phyloP scores from a whole-genome alignment of 2,329 filamentous ascomycete species.

The Colletotrichum sansevieriae region DNA sequence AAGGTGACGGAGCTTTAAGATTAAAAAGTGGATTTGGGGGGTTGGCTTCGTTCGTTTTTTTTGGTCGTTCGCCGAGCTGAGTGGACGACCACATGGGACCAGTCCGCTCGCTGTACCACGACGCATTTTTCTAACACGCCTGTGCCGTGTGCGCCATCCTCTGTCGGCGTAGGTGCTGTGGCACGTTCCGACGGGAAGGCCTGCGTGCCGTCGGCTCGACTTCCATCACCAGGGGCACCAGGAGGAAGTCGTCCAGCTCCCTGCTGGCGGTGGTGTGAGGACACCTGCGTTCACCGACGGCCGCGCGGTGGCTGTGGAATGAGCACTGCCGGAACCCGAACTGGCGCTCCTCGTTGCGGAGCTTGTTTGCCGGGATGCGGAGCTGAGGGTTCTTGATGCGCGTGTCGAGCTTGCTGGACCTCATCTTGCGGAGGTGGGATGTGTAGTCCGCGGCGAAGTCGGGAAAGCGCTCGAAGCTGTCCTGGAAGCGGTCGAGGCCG shows the following conservation, averaged over 20 bases:
- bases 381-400: conserved; percentile 73
- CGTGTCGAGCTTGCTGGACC: conserved; percentile 62
- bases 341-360: conserved; percentile 68
- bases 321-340: conserved; percentile 73
- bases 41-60: neutral
- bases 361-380: conserved; percentile 66
- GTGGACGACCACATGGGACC: conserved; percentile 16
- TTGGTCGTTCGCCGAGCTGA: conserved; percentile 8
- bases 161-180: conserved; percentile 10
- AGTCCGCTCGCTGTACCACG: conserved; percentile 9
- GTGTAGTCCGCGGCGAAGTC: conserved; percentile 65
- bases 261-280: conserved; percentile 53
- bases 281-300: conserved; percentile 67
- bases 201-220: conserved; percentile 9
- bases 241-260: conserved; percentile 43
- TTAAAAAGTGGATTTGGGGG: conserved; percentile 12
- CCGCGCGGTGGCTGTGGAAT: conserved; percentile 69
- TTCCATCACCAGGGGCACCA: conserved; percentile 42
- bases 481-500: conserved; percentile 52
- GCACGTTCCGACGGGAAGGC: conserved; percentile 13
- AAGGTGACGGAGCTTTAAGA: conserved; percentile 15
- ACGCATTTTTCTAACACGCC: conserved; percentile 9
- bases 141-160: conserved; percentile 15
- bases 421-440: conserved; percentile 66
- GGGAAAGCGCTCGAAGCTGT: conserved; percentile 58